Evolutionary conservation across 2,329 filamentous ascomycete genomes (phyloP).

Genomic region (Arthroderma uncinatum): DNA sequence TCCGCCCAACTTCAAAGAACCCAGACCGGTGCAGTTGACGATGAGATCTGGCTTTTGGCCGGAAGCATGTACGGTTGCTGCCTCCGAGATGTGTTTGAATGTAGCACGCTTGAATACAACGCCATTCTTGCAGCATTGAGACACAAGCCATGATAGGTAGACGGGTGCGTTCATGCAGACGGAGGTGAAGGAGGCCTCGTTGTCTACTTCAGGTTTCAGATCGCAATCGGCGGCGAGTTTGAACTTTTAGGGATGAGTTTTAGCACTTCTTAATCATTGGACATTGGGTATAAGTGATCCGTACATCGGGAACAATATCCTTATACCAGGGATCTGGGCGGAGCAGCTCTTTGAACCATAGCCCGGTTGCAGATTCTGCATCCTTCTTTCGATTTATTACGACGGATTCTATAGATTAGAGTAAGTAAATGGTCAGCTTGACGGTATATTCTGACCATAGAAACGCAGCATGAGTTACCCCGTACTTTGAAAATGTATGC

Average conservation of each 20-base stretch:
- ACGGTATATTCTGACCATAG: not conserved
- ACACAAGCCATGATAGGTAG: constrained; percentile 76
- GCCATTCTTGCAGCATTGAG: constrained; percentile 64
- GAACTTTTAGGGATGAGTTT: constrained; percentile 39
- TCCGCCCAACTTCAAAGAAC: constrained; percentile 64
- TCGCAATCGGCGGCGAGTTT: constrained; percentile 46
- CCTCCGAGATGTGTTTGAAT: constrained; percentile 62
- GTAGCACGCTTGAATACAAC: constrained; percentile 54
- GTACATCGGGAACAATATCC: constrained; percentile 56
- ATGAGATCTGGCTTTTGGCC: constrained; percentile 53
- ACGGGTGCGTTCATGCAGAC: constrained; percentile 85
- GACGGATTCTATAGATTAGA: constrained; percentile 34
- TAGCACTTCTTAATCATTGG: not conserved
- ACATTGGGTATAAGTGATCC: constrained; percentile 14
- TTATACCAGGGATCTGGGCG: constrained; percentile 62
- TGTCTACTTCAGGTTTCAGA: constrained; percentile 55
- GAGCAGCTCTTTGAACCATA: constrained; percentile 58
- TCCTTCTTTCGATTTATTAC: constrained; percentile 57
- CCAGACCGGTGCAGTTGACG: constrained; percentile 76
- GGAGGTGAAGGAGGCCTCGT: constrained; percentile 65
- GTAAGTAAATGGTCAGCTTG: not conserved
- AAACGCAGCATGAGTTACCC: not conserved
- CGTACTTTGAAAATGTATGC: constrained; percentile 64
- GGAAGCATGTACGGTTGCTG: constrained; percentile 48
- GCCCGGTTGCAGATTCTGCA: constrained; percentile 39